Evolutionary conservation across 2,329 filamentous ascomycete genomes (phyloP).

Genomic region (Albifimbria verrucaria): DNA sequence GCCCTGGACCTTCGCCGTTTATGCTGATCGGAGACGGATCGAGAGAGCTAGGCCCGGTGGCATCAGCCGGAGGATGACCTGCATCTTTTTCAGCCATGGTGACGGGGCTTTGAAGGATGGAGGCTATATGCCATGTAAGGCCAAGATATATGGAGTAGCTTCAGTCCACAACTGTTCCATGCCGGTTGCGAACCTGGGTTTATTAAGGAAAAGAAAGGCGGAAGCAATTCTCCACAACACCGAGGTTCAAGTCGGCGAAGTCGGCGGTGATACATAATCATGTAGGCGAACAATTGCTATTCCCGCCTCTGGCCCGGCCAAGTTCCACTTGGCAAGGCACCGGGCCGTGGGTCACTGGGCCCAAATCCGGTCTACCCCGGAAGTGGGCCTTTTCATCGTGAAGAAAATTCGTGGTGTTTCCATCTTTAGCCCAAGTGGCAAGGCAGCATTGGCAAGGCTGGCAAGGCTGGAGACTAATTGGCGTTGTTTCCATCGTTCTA

Average conservation of each 20-base stretch:
- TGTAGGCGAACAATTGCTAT: neutral
- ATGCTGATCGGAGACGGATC: neutral
- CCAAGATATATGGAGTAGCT: too few relatives aligned
- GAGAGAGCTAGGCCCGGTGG: neutral
- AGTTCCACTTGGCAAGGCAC: neutral
- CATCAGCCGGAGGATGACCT: neutral
- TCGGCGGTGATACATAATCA: neutral
- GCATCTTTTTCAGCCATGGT: neutral
- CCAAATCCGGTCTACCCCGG: neutral
- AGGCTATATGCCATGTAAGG: too few relatives aligned
- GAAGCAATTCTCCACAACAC: neutral
- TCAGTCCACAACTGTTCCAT: neutral
- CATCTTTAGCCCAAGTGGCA: neutral
- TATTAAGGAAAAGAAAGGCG: neutral
- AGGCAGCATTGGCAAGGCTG: too few relatives aligned
- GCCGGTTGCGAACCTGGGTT: neutral
- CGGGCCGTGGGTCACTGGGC: neutral
- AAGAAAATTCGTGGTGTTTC: neutral
- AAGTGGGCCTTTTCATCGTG: neutral
- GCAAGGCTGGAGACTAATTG: too few relatives aligned
- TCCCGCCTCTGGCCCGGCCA: neutral
- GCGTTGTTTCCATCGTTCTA: too few relatives aligned
- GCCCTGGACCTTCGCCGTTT: neutral
- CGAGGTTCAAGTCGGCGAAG: neutral
- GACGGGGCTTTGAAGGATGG: too few relatives aligned